These are phyloP conservation scores for Colletotrichum godetiae DNA, from an alignment of 2,329 filamentous ascomycete species.

Conservation along the genomic window DNA sequence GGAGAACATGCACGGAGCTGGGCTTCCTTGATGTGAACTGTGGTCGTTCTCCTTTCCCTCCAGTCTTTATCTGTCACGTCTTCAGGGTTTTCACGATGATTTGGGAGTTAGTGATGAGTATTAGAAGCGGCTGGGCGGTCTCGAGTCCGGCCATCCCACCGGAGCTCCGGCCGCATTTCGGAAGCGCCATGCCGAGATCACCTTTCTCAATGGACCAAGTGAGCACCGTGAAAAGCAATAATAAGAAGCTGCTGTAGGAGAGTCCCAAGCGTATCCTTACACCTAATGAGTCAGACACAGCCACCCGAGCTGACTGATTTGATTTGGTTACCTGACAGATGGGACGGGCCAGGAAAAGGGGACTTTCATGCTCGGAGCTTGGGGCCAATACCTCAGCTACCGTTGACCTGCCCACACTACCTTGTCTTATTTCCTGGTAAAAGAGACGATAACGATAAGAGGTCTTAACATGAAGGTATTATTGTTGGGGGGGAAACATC, in stretches of 20 bases:
- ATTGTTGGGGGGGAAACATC: background rate
- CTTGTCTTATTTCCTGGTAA: background rate
- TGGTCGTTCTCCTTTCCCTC: background rate
- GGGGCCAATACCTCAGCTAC: background rate
- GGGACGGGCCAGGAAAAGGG: background rate
- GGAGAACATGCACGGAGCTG: slow-evolving; percentile 2
- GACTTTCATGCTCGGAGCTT: background rate
- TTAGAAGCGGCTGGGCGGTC: background rate
- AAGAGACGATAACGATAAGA: background rate
- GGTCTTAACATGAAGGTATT: background rate
- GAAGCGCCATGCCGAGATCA: background rate
- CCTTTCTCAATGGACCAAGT: background rate
- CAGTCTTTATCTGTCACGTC: background rate
- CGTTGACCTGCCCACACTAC: too few relatives aligned
- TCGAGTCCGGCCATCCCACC: background rate
- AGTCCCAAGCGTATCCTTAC: background rate
- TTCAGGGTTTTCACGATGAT: background rate
- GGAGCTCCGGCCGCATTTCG: background rate
- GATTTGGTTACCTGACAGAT: background rate
- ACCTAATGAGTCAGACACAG: background rate
- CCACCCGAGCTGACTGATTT: background rate
- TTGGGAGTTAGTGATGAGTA: background rate
- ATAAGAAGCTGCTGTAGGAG: background rate
- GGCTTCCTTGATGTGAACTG: background rate
- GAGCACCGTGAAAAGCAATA: background rate